Conservation (phyloP, 805 yeast genomes). For the Yarrowia deformans region DNA sequence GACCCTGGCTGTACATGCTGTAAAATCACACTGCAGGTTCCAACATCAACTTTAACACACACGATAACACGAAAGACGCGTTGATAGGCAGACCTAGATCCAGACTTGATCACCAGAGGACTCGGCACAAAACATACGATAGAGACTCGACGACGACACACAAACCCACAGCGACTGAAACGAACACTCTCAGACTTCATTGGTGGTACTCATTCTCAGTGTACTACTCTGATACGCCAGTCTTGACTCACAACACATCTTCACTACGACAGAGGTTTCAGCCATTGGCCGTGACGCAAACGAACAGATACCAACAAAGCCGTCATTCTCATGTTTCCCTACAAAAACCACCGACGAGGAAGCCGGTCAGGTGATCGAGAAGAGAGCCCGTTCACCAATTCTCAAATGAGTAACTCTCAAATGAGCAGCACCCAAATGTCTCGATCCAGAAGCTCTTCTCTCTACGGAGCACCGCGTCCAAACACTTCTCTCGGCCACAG, state of each 20-base stretch:
- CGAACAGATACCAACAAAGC: background rate
- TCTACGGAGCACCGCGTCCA: conserved; percentile 8
- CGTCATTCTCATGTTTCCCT: background rate
- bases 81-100: conserved; percentile 1
- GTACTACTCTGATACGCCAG: too few relatives aligned
- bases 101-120: background rate
- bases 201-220: too few relatives aligned
- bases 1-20: background rate
- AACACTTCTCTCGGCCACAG: conserved; percentile 10
- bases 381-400: conserved; percentile 12
- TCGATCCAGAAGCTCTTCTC: conserved; percentile 33
- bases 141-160: background rate
- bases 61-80: conserved; percentile 29
- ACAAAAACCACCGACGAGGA: background rate
- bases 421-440: conserved; percentile 3
- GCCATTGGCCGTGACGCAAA: too few relatives aligned
- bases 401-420: too few relatives aligned
- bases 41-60: conserved; percentile 24
- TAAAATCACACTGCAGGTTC: conserved; percentile 3
- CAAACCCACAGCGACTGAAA: background rate
- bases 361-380: conserved; percentile 20
- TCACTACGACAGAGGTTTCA: too few relatives aligned
- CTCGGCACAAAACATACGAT: background rate
- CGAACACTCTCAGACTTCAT: background rate
- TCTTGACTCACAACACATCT: too few relatives aligned